Percentiles rank a stretch among this genome's conserved stretches.
Evolutionary conservation across 148 eudicot genomes (phyloP).

Genomic region (Fagopyrum homotropicum): DNA sequence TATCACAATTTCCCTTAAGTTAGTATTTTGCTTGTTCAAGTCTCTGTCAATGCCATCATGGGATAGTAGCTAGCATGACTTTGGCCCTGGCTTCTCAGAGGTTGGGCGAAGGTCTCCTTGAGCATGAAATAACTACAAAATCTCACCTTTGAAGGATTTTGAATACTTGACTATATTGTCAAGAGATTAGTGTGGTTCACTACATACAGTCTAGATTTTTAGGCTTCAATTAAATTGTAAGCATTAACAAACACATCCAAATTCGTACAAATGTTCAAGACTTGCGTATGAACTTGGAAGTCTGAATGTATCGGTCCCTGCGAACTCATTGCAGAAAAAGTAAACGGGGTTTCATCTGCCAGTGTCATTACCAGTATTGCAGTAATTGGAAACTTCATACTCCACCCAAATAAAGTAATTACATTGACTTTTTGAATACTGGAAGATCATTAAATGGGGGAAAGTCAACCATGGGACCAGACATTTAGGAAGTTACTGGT

Average conservation of each 20-base stretch:
- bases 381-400: background rate
- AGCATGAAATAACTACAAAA: too few relatives aligned
- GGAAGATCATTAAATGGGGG: background rate
- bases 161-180: too few relatives aligned
- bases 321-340: background rate
- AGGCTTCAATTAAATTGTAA: too few relatives aligned
- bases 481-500: slow-evolving; percentile 1
- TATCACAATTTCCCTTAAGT: too few relatives aligned
- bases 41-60: too few relatives aligned
- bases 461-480: background rate
- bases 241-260: background rate
- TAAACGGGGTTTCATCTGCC: background rate
- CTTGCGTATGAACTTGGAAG: background rate
- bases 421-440: background rate
- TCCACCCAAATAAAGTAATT: slow-evolving; percentile 2
- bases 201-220: too few relatives aligned
- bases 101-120: too few relatives aligned
- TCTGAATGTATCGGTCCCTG: background rate
- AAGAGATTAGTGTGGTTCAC: too few relatives aligned
- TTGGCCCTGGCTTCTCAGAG: too few relatives aligned
- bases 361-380: background rate
- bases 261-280: background rate
- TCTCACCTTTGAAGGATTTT: too few relatives aligned
- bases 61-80: too few relatives aligned
- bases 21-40: too few relatives aligned